Conservation (phyloP, 2,329 filamentous ascomycete species). For the Exserohilum turcica region DNA sequence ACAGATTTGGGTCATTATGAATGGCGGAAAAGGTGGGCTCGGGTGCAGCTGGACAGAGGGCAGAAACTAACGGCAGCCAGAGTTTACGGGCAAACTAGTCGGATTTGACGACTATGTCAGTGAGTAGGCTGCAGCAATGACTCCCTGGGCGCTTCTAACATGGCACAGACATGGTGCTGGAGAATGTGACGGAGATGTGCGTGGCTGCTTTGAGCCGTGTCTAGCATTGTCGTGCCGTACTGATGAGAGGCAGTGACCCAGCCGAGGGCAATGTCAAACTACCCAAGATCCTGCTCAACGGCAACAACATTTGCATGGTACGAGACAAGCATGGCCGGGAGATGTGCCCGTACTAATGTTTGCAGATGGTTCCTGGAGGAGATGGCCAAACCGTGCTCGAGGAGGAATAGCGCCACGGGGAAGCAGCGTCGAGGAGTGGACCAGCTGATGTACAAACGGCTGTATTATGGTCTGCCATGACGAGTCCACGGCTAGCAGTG, state of each 20-base stretch:
- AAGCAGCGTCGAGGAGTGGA: not conserved
- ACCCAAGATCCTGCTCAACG: constrained; percentile 92
- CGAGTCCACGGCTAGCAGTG: no score
- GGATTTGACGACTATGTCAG: constrained; percentile 99
- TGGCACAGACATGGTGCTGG: constrained; percentile 89
- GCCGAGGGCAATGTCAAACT: constrained; percentile 81
- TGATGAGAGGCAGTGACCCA: constrained; percentile 71
- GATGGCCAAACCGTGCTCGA: constrained; percentile 38
- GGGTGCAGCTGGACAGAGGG: not conserved
- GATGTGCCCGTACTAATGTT: constrained; percentile 12
- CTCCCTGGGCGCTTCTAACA: not conserved
- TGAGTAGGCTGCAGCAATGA: constrained; percentile 61
- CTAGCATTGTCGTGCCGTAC: not conserved
- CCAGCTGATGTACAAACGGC: not conserved
- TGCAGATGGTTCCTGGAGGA: constrained; percentile 44
- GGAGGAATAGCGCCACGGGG: constrained; percentile 21
- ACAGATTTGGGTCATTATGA: constrained; percentile 99
- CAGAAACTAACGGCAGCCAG: constrained; percentile 54
- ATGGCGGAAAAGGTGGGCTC: constrained; percentile 86
- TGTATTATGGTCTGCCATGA: not conserved
- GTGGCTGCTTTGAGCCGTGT: constrained; percentile 36
- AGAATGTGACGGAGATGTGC: constrained; percentile 96
- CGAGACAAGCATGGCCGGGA: constrained; percentile 25
- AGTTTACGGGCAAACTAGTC: constrained; percentile 91
- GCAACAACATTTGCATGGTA: constrained; percentile 99